A percentile compares a stretch with the other conserved stretches of the same genome.
Conservation (phyloP, 352 stramenopile species). For the Phytopythium chamaehyphon region DNA sequence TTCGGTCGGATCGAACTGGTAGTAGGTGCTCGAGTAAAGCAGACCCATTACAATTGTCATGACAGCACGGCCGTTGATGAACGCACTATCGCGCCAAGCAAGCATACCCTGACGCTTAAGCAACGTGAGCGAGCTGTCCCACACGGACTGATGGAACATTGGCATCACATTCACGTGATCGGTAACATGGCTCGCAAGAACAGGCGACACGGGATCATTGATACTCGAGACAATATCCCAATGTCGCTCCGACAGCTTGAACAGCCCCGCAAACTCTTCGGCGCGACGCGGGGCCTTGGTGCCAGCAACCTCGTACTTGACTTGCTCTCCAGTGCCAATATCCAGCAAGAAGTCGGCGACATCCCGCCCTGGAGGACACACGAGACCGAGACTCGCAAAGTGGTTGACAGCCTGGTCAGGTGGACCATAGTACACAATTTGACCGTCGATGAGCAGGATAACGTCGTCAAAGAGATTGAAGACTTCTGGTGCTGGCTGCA, state of each 20-base stretch:
- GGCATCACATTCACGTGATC: slow-evolving; percentile 13
- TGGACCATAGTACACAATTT: slow-evolving; percentile 73
- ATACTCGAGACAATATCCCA: slow-evolving; percentile 20
- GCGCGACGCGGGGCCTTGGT: slow-evolving; percentile 2
- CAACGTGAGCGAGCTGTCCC: slow-evolving; percentile 23
- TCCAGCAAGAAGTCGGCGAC: slow-evolving; percentile 30
- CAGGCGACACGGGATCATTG: slow-evolving; percentile 15
- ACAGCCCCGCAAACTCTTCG: slow-evolving; percentile 20
- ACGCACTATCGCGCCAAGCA: slow-evolving; percentile 37
- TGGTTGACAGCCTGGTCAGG: slow-evolving; percentile 17
- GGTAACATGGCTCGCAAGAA: slow-evolving; percentile 12
- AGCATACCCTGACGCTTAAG: slow-evolving; percentile 52
- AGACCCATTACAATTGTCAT: slow-evolving; percentile 3
- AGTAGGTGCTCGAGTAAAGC: slow-evolving; percentile 3
- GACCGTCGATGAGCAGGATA: slow-evolving; percentile 64
- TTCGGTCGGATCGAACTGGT: not conserved
- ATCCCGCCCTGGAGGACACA: slow-evolving; percentile 23
- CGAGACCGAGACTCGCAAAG: slow-evolving; percentile 34
- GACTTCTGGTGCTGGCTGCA: slow-evolving; percentile 88
- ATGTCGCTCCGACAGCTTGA: slow-evolving; percentile 30
- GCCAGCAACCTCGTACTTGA: slow-evolving; percentile 10
- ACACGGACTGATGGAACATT: slow-evolving; percentile 32
- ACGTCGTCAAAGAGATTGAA: slow-evolving; percentile 77
- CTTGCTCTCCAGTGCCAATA: slow-evolving; percentile 20
- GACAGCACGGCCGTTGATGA: slow-evolving; percentile 20